A percentile compares a stretch with the other conserved stretches of the same genome.
Evolutionary conservation across 1,139 yeast species (phyloP).

Genomic region (Taphrina deformans): DNA sequence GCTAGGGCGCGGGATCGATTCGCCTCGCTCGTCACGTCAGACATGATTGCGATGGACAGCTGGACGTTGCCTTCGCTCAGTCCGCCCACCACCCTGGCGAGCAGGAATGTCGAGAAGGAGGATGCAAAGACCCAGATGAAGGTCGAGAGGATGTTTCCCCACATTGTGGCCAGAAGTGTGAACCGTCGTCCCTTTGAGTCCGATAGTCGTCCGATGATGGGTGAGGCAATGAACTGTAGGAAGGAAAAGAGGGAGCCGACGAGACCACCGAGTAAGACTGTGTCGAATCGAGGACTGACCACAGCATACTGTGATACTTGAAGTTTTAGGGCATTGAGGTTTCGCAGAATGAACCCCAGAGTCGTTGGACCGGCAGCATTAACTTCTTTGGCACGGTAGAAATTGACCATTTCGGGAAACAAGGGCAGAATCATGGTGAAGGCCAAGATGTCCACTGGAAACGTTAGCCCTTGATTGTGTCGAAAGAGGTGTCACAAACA

Average conservation of each 20-base stretch:
- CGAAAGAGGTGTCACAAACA: conserved; percentile 3
- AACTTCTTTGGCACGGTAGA: conserved; percentile 27
- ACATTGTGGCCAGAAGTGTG: conserved; percentile 30
- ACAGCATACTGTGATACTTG: conserved; percentile 25
- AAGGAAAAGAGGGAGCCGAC: conserved; percentile 33
- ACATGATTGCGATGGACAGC: conserved; percentile 33
- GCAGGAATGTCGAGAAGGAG: conserved; percentile 24
- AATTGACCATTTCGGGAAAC: conserved; percentile 33
- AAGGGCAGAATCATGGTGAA: conserved; percentile 34
- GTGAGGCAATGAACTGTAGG: conserved; percentile 32
- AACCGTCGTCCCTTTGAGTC: conserved; percentile 24
- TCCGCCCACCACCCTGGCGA: conserved; percentile 31
- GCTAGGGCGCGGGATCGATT: conserved; percentile 32
- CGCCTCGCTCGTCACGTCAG: conserved; percentile 32
- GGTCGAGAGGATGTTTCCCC: conserved; percentile 32
- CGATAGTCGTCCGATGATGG: conserved; percentile 27
- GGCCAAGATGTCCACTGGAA: conserved; percentile 25
- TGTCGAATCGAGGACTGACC: conserved; percentile 28
- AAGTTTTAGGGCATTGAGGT: conserved; percentile 24
- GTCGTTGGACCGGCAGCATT: conserved; percentile 19
- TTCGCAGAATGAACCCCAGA: conserved; percentile 15
- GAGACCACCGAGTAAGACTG: conserved; percentile 31
- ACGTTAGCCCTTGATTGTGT: not conserved
- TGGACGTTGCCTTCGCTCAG: conserved; percentile 34
- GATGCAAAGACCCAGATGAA: conserved; percentile 35